Evolutionary conservation across 148 eudicot genomes (phyloP), one percentile per base, ranked within the genome.

Genomic region (Fagopyrum esculentum): DNA sequence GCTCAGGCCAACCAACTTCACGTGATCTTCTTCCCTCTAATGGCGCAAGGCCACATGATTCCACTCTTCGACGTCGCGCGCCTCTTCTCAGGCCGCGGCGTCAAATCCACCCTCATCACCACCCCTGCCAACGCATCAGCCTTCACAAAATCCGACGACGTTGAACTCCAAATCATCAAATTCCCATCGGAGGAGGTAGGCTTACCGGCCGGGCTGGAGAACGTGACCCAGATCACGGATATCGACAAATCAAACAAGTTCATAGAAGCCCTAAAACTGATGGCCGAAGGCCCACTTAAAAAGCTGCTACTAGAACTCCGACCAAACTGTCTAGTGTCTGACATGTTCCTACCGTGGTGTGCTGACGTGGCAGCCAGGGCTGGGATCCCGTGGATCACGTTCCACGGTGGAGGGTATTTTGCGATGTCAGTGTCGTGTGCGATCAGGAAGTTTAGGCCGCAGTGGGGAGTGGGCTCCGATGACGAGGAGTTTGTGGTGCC

Each of bases 41-140:
- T 85, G 82, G 74, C 82, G 0, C 79, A 87, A 4, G 85, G 90
- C 80, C 90, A 87, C 73, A 68, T 79, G 68, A 81, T 83, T 76
- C 90, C 90, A 13, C 71, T 73, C 16, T 47, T 85, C 16, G 88
- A 85, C 81, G 74, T 75, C 0, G 84, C 84, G 1, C 75, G 79
- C 22, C 83, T 83, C 4, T 83, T 85, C 9, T 81, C 86, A 13
- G 75, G 61, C 46, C 73, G 77, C 6, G 71, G 80, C 45, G 76
- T 83, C 10, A 57, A 75, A 26, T 79, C 80, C 69, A 84, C 86
- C 74, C 78, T 88, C 45, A n/a, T 82, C 63, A 81, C 86, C 66
- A 86, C 89, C 64, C 84, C 81, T 54, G n/a, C n/a, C 45, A 88
- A 84, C 49, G 81, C 85, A 22, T 50, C 80, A 17, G 16, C 15